A percentile compares a stretch with the other conserved stretches of the same genome.
phyloP scores from a whole-genome alignment of 129 eudicot species.

The Oenanthe sinensis region DNA sequence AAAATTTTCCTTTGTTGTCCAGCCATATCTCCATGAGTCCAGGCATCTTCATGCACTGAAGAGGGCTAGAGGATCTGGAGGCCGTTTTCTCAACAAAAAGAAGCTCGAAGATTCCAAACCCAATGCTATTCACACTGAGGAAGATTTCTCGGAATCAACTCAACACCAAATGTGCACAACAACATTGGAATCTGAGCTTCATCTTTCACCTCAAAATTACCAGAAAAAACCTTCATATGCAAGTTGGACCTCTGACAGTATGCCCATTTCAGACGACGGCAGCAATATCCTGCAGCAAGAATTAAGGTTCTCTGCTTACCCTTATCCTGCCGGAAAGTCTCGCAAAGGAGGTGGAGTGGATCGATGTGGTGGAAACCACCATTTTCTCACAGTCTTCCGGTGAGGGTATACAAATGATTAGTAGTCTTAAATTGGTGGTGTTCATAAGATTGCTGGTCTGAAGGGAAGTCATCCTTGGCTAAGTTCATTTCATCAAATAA shows the following conservation, averaged over 20 bases:
- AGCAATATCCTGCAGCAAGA: constrained; percentile 30
- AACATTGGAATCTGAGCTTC: constrained; percentile 18
- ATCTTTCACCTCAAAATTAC: constrained; percentile 5
- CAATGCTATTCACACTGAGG: constrained; percentile 13
- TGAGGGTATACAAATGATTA: constrained; percentile 21
- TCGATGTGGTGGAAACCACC: constrained; percentile 28
- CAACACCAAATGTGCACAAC: constrained; percentile 11
- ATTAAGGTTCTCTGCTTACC: constrained; percentile 32
- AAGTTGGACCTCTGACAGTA: constrained; percentile 27
- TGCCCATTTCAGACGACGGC: constrained; percentile 29
- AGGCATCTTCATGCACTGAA: constrained; percentile 74
- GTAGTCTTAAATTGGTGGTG: background rate
- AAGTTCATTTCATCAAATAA: constrained; percentile 25
- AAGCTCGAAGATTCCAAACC: constrained; percentile 35
- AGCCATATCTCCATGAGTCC: constrained; percentile 89
- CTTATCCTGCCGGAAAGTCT: constrained; percentile 24
- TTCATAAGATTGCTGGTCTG: constrained; percentile 19
- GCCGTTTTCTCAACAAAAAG: constrained; percentile 58
- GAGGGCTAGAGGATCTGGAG: constrained; percentile 78
- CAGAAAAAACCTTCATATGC: constrained; percentile 8
- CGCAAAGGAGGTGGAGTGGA: constrained; percentile 19
- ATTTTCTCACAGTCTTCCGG: constrained; percentile 19
- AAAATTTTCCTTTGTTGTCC: constrained; percentile 4
- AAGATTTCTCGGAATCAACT: constrained; percentile 14
- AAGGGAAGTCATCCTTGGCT: constrained; percentile 97